Conservation (phyloP, 75 land plant species). For the Pinus taeda region DNA sequence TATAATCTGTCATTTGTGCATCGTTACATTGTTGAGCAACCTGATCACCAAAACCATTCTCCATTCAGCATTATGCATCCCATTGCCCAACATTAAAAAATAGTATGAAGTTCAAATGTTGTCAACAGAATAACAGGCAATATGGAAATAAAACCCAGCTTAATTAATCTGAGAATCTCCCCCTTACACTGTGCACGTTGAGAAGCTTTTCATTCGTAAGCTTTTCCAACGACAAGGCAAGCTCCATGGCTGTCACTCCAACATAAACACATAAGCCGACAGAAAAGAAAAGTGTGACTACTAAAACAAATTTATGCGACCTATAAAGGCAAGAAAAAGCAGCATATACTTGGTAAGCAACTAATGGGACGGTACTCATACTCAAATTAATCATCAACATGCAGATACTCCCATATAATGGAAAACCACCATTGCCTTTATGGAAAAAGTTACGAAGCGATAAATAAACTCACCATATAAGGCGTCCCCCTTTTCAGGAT, state of each 20-base stretch:
- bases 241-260: slow-evolving; percentile 76
- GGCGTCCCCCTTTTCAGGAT: slow-evolving; percentile 88
- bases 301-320: neutral
- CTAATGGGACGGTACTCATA: neutral
- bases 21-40: slow-evolving; percentile 45
- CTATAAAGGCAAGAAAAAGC: too few relatives aligned
- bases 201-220: slow-evolving; percentile 84
- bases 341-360: too few relatives aligned
- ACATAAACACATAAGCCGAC: neutral
- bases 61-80: neutral
- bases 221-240: slow-evolving; percentile 87
- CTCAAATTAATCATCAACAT: neutral
- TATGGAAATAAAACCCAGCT: neutral
- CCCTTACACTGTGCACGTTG: slow-evolving; percentile 61
- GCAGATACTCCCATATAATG: neutral
- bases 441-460: too few relatives aligned
- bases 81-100: neutral
- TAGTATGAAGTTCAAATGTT: neutral
- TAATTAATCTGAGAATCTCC: neutral
- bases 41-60: slow-evolving; percentile 20
- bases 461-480: slow-evolving; percentile 57
- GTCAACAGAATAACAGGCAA: neutral
- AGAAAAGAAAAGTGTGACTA: neutral
- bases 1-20: slow-evolving; percentile 64
- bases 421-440: neutral